Evolutionary conservation across 2,329 filamentous ascomycete genomes (phyloP).

Genomic region (Stagonosporopsis cucurbitacearum): DNA sequence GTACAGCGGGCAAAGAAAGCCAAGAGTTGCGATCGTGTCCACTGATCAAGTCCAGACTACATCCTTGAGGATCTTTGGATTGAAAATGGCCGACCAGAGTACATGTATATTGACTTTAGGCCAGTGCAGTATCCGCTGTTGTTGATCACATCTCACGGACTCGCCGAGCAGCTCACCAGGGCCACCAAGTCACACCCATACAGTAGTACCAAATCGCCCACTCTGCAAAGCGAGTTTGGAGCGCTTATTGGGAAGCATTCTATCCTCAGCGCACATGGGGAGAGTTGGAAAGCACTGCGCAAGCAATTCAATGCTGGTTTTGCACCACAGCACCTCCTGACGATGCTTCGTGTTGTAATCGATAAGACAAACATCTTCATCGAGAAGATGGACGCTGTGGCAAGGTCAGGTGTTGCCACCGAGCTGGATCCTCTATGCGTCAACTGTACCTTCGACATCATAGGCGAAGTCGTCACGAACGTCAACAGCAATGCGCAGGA

Average conservation of each 20-base stretch:
- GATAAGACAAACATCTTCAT: slow-evolving; percentile 46
- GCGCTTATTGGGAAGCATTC: slow-evolving; percentile 38
- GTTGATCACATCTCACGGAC: slow-evolving; percentile 39
- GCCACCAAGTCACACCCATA: slow-evolving; percentile 38
- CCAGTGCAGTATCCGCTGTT: slow-evolving; percentile 35
- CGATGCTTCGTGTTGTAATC: slow-evolving; percentile 44
- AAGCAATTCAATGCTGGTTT: slow-evolving; percentile 49
- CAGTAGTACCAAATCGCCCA: slow-evolving; percentile 45
- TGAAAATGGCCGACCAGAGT: slow-evolving; percentile 33
- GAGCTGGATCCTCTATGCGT: slow-evolving; percentile 42
- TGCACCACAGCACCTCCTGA: slow-evolving; percentile 44
- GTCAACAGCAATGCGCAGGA: slow-evolving; percentile 41
- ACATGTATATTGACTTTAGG: slow-evolving; percentile 42
- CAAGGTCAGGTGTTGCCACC: slow-evolving; percentile 29
- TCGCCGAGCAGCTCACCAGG: slow-evolving; percentile 45
- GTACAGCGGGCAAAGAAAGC: slow-evolving; percentile 16
- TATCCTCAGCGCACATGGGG: slow-evolving; percentile 32
- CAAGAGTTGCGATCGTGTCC: too few species aligned
- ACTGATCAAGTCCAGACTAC: slow-evolving; percentile 36
- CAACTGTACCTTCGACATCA: slow-evolving; percentile 46
- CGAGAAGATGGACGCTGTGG: slow-evolving; percentile 38
- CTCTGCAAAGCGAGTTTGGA: slow-evolving; percentile 27
- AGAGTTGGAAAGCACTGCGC: slow-evolving; percentile 46
- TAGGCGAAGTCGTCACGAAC: slow-evolving; percentile 41
- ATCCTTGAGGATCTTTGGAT: slow-evolving; percentile 39